phyloP scores from a whole-genome alignment of 768 basidiomycete genomes.

The Coprinopsis marcescibilis region DNA sequence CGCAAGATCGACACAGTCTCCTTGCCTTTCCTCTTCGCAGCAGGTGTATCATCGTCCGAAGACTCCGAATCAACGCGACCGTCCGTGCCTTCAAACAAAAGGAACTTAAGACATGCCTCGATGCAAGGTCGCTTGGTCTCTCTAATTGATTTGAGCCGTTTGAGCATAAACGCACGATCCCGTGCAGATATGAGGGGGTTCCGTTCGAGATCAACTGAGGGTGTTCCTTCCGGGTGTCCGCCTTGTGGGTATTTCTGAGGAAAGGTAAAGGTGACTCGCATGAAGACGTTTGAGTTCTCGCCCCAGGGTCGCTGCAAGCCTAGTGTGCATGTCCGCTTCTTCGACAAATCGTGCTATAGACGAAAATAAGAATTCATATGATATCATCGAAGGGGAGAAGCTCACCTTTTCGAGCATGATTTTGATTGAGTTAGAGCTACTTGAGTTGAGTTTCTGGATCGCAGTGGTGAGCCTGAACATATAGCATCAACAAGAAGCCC shows the following conservation, averaged over 20 bases:
- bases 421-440: too few species aligned
- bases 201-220: constrained; percentile 77
- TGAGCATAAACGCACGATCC: constrained; percentile 72
- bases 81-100: constrained; percentile 52
- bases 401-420: constrained; percentile 82
- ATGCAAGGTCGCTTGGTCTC: constrained; percentile 77
- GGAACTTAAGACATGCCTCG: constrained; percentile 75
- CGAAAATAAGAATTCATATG: constrained; percentile 3
- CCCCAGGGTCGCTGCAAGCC: constrained; percentile 91
- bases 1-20: constrained; percentile 53
- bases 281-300: constrained; percentile 76
- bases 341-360: constrained; percentile 57
- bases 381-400: not conserved
- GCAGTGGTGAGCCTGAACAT: constrained; percentile 65
- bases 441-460: constrained; percentile 53
- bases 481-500: not conserved
- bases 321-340: constrained; percentile 76
- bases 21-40: constrained; percentile 30
- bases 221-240: constrained; percentile 55
- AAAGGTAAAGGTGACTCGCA: constrained; percentile 86
- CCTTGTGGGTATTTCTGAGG: constrained; percentile 75
- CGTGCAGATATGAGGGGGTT: constrained; percentile 75
- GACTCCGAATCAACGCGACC: constrained; percentile 50
- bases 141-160: constrained; percentile 66
- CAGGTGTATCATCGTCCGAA: constrained; percentile 51